Evolutionary conservation across 1,284 basidiomycete genomes (phyloP).

Genomic region (Melampsora americana): DNA sequence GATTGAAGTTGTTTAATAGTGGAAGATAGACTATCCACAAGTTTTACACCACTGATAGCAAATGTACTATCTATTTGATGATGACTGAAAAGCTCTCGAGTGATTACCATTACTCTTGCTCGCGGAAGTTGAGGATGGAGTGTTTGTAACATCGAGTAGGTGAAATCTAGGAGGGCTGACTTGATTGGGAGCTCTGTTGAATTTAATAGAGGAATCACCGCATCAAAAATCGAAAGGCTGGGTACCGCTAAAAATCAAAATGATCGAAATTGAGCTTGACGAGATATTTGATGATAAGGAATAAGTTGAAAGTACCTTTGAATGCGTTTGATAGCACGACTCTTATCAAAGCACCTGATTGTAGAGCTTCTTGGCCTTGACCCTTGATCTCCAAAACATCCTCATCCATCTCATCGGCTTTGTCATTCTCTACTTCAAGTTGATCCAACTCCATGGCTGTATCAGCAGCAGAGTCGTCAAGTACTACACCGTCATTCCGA

Average conservation of each 20-base stretch:
- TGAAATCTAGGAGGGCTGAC: constrained; percentile 26
- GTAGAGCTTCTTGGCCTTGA: constrained; percentile 50
- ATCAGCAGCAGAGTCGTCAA: constrained; percentile 41
- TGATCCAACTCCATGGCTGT: constrained; percentile 43
- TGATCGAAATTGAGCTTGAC: neutral
- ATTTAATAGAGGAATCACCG: constrained; percentile 23
- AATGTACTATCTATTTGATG: neutral
- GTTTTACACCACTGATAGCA: constrained; percentile 9
- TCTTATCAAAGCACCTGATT: constrained; percentile 50
- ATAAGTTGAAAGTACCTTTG: constrained; percentile 44
- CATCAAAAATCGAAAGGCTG: constrained; percentile 8
- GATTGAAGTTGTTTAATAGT: constrained; percentile 34
- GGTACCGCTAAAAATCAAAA: constrained; percentile 20
- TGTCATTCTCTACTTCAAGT: constrained; percentile 39
- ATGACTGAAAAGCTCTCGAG: constrained; percentile 20
- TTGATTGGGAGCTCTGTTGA: constrained; percentile 26
- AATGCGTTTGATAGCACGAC: constrained; percentile 50
- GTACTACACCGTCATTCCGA: constrained; percentile 13
- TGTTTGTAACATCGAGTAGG: constrained; percentile 19
- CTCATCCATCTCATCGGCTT: constrained; percentile 29
- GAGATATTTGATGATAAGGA: neutral
- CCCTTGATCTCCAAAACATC: constrained; percentile 45
- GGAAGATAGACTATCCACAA: constrained; percentile 22
- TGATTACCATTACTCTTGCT: constrained; percentile 25
- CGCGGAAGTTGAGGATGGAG: constrained; percentile 28